Percentiles rank a stretch among this genome's conserved stretches.
phyloP scores from a whole-genome alignment of 371 early-diverging fungal genomes.

The Lichtheimia ramosa region DNA sequence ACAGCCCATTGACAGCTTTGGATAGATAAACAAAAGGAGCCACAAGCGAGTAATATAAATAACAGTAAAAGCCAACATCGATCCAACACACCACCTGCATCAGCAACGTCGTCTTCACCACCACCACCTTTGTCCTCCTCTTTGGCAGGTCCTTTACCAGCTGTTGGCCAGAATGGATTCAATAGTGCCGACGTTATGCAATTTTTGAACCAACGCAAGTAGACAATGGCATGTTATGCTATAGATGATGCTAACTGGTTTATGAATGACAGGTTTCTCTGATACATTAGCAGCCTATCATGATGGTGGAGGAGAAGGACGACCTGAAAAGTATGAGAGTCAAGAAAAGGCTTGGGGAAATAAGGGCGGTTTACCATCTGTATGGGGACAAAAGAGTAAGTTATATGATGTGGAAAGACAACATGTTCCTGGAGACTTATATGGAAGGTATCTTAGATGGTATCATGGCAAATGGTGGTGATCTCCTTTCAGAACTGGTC shows the following conservation, averaged over 20 bases:
- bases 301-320: slow-evolving; percentile 14
- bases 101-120: slow-evolving; percentile 4
- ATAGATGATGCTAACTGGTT: neutral
- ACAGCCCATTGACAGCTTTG: neutral
- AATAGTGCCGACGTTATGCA: slow-evolving; percentile 23
- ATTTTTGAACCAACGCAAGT: slow-evolving; percentile 25
- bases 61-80: slow-evolving; percentile 2
- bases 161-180: slow-evolving; percentile 24
- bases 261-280: slow-evolving; percentile 18
- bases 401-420: neutral
- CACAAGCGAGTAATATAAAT: neutral
- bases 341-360: slow-evolving; percentile 33
- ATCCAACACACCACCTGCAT: slow-evolving; percentile 14
- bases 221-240: neutral
- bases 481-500: slow-evolving; percentile 15
- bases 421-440: too few relatives aligned
- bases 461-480: slow-evolving; percentile 18
- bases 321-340: slow-evolving; percentile 29
- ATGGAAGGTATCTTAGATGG: slow-evolving; percentile 5
- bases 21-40: slow-evolving; percentile 6
- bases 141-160: neutral
- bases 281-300: slow-evolving; percentile 19
- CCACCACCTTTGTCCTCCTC: neutral
- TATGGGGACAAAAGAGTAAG: slow-evolving; percentile 31
- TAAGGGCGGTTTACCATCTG: slow-evolving; percentile 20